phyloP scores from a whole-genome alignment of 2,329 filamentous ascomycete species.

The Ceratocystiopsis minuta region DNA sequence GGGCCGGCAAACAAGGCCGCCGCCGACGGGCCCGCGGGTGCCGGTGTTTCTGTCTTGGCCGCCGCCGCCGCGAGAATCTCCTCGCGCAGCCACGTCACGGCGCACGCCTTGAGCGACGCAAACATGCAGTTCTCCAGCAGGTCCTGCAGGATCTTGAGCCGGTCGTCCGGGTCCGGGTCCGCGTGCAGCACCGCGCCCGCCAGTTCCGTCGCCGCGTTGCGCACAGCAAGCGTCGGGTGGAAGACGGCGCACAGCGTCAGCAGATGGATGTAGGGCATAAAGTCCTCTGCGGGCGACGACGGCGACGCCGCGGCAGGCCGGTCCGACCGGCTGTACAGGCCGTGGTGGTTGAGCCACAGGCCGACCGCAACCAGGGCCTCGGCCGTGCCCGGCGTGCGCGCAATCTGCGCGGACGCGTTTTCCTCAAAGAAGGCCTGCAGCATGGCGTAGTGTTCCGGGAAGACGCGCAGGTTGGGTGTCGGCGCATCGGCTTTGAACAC shows the following conservation, averaged over 20 bases:
- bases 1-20: slow-evolving; percentile 27
- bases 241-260: slow-evolving; percentile 39
- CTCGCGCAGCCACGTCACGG: slow-evolving; percentile 45
- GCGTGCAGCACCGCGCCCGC: slow-evolving; percentile 37
- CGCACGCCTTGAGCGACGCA: slow-evolving; percentile 41
- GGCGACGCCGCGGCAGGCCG: neutral
- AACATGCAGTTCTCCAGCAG: slow-evolving; percentile 48
- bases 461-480: slow-evolving; percentile 34
- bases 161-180: slow-evolving; percentile 38
- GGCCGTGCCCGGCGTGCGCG: slow-evolving; percentile 32
- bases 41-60: slow-evolving; percentile 14
- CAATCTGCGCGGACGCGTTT: slow-evolving; percentile 30
- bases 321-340: slow-evolving; percentile 2
- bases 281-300: slow-evolving; percentile 18
- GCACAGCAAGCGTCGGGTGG: slow-evolving; percentile 33
- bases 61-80: slow-evolving; percentile 30
- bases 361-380: slow-evolving; percentile 43
- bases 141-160: slow-evolving; percentile 44
- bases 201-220: slow-evolving; percentile 35
- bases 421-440: slow-evolving; percentile 34
- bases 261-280: slow-evolving; percentile 43
- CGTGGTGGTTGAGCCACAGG: slow-evolving; percentile 36
- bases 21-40: slow-evolving; percentile 3
- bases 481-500: slow-evolving; percentile 40
- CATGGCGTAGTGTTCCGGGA: slow-evolving; percentile 40